phyloP scores from a whole-genome alignment of 495 filamentous ascomycete species.

The Patellaria atrata region DNA sequence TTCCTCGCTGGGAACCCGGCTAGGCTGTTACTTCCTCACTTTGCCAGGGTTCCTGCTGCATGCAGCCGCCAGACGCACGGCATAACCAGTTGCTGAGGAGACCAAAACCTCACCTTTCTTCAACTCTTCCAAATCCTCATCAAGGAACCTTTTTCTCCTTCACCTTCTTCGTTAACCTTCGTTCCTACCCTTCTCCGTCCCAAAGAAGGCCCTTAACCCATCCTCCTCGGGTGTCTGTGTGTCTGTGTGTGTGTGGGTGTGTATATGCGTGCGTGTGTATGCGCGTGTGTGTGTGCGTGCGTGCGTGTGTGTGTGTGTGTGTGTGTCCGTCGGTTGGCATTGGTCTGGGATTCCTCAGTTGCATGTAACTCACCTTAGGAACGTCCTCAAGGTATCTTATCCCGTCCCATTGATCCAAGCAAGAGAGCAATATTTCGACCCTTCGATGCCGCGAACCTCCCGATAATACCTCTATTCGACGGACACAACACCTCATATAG shows the following conservation, averaged over 20 bases:
- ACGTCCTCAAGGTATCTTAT: slow-evolving; percentile 6
- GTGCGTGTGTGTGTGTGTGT: no score
- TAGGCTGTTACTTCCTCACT: slow-evolving; percentile 1
- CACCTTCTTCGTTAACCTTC: slow-evolving; percentile 7
- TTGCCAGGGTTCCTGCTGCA: slow-evolving; percentile 8
- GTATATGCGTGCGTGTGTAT: no score
- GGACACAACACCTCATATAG: slow-evolving; percentile 14
- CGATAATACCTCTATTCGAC: slow-evolving; percentile 7
- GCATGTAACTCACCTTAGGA: slow-evolving; percentile 3
- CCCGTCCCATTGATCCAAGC: slow-evolving; percentile 3
- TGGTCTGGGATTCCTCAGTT: slow-evolving; percentile 10
- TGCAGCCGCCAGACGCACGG: slow-evolving; percentile 10
- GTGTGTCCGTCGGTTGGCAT: no score
- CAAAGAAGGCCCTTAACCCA: slow-evolving; percentile 16
- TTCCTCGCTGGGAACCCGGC: slow-evolving; percentile 11
- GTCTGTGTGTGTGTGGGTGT: no score
- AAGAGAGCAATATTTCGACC: slow-evolving; percentile 4
- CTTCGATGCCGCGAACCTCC: slow-evolving; percentile 14
- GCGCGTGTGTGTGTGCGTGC: no score
- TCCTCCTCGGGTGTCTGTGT: slow-evolving; percentile 4
- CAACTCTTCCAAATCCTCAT: slow-evolving; percentile 16
- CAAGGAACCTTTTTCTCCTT: slow-evolving; percentile 7
- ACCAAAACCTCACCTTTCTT: slow-evolving; percentile 13
- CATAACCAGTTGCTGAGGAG: slow-evolving; percentile 12
- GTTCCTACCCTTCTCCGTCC: slow-evolving; percentile 20